Conservation (phyloP, 352 stramenopile species). For the Thalassiosira mediterranea region DNA sequence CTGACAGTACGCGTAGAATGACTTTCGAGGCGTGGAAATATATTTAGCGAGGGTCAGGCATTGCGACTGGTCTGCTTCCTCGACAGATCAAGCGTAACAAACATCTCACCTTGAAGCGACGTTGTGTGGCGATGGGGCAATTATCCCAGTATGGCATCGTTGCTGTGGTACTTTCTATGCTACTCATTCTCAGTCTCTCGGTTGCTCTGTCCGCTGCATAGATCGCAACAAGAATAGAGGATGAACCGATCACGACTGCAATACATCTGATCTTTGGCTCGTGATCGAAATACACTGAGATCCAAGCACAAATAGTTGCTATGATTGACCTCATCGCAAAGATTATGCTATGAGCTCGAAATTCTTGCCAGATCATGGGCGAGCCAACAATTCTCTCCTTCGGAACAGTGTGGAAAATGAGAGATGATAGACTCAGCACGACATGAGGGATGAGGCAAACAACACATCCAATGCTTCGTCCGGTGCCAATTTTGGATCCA, state of each 20-base stretch:
- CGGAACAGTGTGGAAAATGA: constrained; percentile 70
- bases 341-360: constrained; percentile 66
- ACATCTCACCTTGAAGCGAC: constrained; percentile 71
- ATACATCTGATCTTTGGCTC: constrained; percentile 16
- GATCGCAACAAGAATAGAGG: constrained; percentile 36
- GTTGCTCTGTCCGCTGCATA: constrained; percentile 54
- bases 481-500: constrained; percentile 24
- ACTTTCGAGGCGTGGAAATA: too few relatives aligned
- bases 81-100: too few relatives aligned
- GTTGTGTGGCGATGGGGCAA: constrained; percentile 52
- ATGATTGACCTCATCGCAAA: constrained; percentile 60
- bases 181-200: constrained; percentile 34
- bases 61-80: too few relatives aligned
- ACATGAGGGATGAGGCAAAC: constrained; percentile 59
- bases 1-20: constrained; percentile 73
- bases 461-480: constrained; percentile 7
- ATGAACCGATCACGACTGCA: constrained; percentile 28
- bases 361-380: constrained; percentile 81
- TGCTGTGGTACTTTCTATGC: constrained; percentile 56
- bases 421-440: constrained; percentile 50
- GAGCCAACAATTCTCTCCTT: constrained; percentile 61
- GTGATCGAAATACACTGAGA: constrained; percentile 24
- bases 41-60: too few relatives aligned
- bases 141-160: constrained; percentile 71
- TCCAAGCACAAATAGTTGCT: constrained; percentile 32